Conservation (phyloP, 208 protist species). For the Wallacemonas sp. region DNA sequence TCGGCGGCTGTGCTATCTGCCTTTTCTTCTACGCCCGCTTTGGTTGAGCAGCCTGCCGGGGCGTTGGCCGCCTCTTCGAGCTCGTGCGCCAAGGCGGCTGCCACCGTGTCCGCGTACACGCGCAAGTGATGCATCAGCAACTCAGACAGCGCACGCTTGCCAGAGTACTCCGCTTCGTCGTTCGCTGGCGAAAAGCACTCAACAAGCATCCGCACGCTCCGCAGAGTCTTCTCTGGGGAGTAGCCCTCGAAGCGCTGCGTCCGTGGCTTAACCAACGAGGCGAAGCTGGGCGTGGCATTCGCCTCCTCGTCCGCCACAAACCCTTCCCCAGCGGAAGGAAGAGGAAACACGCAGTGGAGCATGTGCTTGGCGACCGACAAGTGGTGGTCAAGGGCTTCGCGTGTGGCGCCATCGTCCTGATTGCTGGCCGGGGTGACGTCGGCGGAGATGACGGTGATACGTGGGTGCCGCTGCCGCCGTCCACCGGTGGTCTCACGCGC, state of each 20-base stretch:
- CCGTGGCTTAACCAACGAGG: not conserved
- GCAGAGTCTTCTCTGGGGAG: constrained; percentile 41
- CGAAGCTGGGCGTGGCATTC: not conserved
- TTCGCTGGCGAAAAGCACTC: constrained; percentile 13
- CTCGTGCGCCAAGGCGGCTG: constrained; percentile 5
- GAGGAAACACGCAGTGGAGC: constrained; percentile 32
- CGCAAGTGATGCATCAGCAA: constrained; percentile 25
- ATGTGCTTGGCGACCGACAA: constrained; percentile 23
- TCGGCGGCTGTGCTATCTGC: not conserved
- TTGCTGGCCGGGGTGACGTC: constrained; percentile 5
- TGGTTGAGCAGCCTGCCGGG: not conserved
- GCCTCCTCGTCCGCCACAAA: no score
- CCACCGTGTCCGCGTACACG: constrained; percentile 22
- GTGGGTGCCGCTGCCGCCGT: not conserved
- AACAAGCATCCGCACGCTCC: constrained; percentile 52
- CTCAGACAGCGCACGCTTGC: constrained; percentile 13
- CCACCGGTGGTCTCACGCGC: not conserved
- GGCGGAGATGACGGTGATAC: constrained; percentile 11
- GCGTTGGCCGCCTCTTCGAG: not conserved
- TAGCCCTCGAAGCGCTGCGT: constrained; percentile 34
- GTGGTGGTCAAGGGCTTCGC: constrained; percentile 8
- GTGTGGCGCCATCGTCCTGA: not conserved
- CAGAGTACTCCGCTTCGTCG: constrained; percentile 4
- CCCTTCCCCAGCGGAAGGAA: no score
- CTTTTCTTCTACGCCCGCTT: not conserved